Conservation (phyloP, 2,329 filamentous ascomycete genomes). For the Cryphonectria nitschkei region DNA sequence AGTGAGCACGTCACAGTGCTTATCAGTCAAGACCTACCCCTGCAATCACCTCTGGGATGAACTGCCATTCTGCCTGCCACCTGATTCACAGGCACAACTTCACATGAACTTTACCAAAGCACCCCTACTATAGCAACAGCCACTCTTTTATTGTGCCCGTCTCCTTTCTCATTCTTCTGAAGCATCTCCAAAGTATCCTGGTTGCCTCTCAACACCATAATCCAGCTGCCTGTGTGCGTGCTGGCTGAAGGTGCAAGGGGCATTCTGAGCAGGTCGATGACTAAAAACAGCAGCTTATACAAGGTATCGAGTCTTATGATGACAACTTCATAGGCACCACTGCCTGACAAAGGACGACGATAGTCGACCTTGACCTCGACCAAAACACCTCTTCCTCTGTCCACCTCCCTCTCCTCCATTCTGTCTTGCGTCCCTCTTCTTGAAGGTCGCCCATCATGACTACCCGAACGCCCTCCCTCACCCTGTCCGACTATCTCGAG, state of each 20-base stretch:
- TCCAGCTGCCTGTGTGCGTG: conserved; percentile 1
- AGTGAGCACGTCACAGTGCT: conserved; percentile 8
- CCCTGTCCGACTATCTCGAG: conserved; percentile 89
- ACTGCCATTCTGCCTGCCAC: background rate
- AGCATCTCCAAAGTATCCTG: background rate
- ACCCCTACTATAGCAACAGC: background rate
- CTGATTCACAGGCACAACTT: background rate
- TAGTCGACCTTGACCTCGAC: background rate
- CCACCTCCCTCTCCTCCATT: background rate
- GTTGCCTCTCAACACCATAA: conserved; percentile 2
- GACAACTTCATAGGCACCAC: conserved; percentile 3
- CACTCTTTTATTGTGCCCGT: background rate
- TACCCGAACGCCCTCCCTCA: conserved; percentile 54
- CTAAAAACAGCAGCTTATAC: background rate
- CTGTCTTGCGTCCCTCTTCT: background rate
- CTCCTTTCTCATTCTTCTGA: background rate
- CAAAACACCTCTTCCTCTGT: background rate
- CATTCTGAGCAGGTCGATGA: background rate
- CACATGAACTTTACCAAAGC: background rate
- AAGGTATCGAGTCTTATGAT: conserved; percentile 9
- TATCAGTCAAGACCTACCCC: conserved; percentile 8
- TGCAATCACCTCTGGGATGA: conserved; percentile 3
- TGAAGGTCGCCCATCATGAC: conserved; percentile 41
- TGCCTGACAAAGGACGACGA: background rate
- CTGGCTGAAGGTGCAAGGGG: conserved; percentile 1